These are phyloP conservation scores for Scenedesmus sp. DNA, from an alignment of 163 green algal genomes.

Conservation along the genomic window DNA sequence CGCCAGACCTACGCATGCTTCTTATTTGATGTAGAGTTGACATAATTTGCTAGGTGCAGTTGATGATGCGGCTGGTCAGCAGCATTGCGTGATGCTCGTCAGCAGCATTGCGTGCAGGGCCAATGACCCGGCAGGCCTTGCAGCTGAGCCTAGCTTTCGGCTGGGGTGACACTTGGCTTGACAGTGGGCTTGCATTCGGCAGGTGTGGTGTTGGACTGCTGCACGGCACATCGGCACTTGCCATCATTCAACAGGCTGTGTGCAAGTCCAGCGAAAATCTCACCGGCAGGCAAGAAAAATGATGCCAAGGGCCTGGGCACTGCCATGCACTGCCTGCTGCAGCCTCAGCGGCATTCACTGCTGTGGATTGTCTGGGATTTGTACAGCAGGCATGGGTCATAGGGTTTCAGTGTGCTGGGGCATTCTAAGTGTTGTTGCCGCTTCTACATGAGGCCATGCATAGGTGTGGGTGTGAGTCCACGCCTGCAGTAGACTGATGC, in stretches of 20 bases:
- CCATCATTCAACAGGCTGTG: not conserved
- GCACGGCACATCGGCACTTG: not conserved
- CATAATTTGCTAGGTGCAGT: not conserved
- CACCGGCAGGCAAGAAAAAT: not conserved
- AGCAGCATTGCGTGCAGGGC: not conserved
- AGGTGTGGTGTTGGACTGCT: not conserved
- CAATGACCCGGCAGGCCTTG: not conserved
- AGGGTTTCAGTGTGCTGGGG: not conserved
- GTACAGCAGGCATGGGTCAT: not conserved
- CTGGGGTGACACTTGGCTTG: not conserved
- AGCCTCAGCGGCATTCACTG: not conserved
- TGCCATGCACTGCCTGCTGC: not conserved
- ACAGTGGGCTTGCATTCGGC: not conserved
- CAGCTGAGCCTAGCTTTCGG: not conserved
- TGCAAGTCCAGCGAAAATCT: not conserved
- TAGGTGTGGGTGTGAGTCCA: no score
- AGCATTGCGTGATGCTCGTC: not conserved
- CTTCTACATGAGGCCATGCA: no score
- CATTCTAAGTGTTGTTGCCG: not conserved
- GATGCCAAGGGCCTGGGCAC: not conserved
- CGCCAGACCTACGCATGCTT: not conserved
- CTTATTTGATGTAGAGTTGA: not conserved
- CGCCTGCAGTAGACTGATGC: no score
- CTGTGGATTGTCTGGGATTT: not conserved
- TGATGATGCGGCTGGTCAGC: not conserved